Percentiles rank a stretch among this genome's conserved stretches.
Evolutionary conservation across 2,329 filamentous ascomycete species (phyloP).

Genomic region (Colletotrichum lentis): DNA sequence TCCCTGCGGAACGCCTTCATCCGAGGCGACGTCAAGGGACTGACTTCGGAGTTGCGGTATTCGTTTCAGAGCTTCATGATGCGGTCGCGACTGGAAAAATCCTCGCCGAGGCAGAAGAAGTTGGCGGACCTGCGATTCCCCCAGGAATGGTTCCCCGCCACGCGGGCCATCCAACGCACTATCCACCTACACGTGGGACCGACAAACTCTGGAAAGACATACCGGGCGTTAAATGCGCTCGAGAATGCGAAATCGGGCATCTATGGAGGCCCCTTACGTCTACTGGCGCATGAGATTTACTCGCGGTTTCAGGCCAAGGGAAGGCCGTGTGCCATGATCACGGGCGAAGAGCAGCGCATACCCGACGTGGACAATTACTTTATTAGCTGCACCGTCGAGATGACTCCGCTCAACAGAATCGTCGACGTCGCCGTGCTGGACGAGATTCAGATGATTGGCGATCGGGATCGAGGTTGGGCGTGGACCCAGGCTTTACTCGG

Average conservation of each 20-base stretch:
- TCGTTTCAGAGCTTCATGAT: slow-evolving; percentile 73
- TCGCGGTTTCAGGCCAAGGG: slow-evolving; percentile 83
- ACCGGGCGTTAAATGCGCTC: slow-evolving; percentile 86
- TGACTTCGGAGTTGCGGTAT: slow-evolving; percentile 69
- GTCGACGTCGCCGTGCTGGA: slow-evolving; percentile 95
- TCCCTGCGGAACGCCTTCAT: slow-evolving; percentile 69
- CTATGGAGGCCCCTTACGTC: slow-evolving; percentile 87
- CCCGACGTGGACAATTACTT: slow-evolving; percentile 68
- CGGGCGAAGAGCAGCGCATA: slow-evolving; percentile 86
- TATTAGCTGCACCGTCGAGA: slow-evolving; percentile 92
- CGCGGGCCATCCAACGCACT: slow-evolving; percentile 79
- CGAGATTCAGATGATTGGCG: slow-evolving; percentile 97
- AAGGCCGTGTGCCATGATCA: slow-evolving; percentile 79
- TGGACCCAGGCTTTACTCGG: slow-evolving; percentile 94
- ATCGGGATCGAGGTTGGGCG: slow-evolving; percentile 82
- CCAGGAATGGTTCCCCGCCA: slow-evolving; percentile 89
- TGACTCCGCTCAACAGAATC: slow-evolving; percentile 64
- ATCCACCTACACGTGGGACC: slow-evolving; percentile 95
- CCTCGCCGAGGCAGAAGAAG: slow-evolving; percentile 67
- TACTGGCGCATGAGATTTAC: slow-evolving; percentile 95
- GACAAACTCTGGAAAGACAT: slow-evolving; percentile 98
- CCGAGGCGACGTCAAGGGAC: slow-evolving; percentile 56
- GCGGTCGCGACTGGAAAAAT: slow-evolving; percentile 61
- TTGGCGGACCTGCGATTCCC: slow-evolving; percentile 89
- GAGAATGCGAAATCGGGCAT: slow-evolving; percentile 79